Evolutionary conservation across 768 basidiomycete genomes (phyloP).

Genomic region (Glaciozyma antarctica): DNA sequence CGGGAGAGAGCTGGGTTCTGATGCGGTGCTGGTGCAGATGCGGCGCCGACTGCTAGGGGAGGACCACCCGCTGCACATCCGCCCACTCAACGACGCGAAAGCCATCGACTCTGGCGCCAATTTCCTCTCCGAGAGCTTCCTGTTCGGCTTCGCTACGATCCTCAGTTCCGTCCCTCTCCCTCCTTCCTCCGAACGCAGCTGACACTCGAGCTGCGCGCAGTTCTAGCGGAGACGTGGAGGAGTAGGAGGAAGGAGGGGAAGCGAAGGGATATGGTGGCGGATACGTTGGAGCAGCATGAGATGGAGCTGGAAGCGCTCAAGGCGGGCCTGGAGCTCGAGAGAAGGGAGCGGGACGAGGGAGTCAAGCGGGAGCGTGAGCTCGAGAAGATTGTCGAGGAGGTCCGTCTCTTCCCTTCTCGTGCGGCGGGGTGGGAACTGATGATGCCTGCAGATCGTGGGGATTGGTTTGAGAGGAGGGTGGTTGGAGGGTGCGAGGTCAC

Average conservation of each 20-base stretch:
- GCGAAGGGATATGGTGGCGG: slow-evolving; percentile 16
- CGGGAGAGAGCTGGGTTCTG: background rate
- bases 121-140: slow-evolving; percentile 20
- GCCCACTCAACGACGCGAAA: slow-evolving; percentile 23
- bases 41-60: slow-evolving; percentile 24
- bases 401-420: background rate
- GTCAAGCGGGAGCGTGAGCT: slow-evolving; percentile 11
- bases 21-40: slow-evolving; percentile 1
- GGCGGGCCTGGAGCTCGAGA: slow-evolving; percentile 1
- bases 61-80: slow-evolving; percentile 19
- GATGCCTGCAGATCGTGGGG: slow-evolving; percentile 19
- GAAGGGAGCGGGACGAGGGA: background rate
- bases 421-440: no score
- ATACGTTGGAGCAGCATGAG: slow-evolving; percentile 14
- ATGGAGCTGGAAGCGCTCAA: slow-evolving; percentile 4
- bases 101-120: slow-evolving; percentile 31
- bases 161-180: slow-evolving; percentile 6
- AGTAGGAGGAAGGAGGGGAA: slow-evolving; percentile 9
- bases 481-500: background rate
- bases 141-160: slow-evolving; percentile 1
- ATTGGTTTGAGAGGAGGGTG: slow-evolving; percentile 28
- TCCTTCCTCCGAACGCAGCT: background rate
- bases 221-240: slow-evolving; percentile 27
- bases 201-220: slow-evolving; percentile 3
- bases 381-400: slow-evolving; percentile 24